phyloP scores from a whole-genome alignment of 257 asterid species.

The Primulina huaijiensis region DNA sequence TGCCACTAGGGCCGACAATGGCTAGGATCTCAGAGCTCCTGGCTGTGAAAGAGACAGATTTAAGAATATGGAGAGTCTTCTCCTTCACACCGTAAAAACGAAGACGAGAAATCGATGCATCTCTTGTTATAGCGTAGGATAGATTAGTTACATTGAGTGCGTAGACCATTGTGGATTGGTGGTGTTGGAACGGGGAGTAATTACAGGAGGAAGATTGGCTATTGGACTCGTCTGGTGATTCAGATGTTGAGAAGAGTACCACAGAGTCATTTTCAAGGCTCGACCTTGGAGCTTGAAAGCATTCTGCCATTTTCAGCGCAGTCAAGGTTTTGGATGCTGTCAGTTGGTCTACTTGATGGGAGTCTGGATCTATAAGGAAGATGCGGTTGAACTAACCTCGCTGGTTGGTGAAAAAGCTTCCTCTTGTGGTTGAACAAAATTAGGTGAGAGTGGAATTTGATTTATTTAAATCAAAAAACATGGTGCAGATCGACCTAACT shows the following conservation, averaged over 20 bases:
- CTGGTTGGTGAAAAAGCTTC: slow-evolving; percentile 26
- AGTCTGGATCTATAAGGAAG: slow-evolving; percentile 30
- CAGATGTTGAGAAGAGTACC: slow-evolving; percentile 61
- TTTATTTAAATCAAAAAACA: slow-evolving; percentile 2
- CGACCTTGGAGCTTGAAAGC: slow-evolving; percentile 43
- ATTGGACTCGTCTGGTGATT: slow-evolving; percentile 57
- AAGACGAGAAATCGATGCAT: slow-evolving; percentile 26
- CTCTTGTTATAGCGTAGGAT: slow-evolving; percentile 48
- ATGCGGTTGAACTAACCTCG: slow-evolving; percentile 54
- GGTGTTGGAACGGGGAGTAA: slow-evolving; percentile 45
- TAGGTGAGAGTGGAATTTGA: slow-evolving; percentile 40
- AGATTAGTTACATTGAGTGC: slow-evolving; percentile 51
- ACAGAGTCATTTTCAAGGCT: slow-evolving; percentile 59
- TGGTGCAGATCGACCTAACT: not conserved
- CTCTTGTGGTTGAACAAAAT: slow-evolving; percentile 28
- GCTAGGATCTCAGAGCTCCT: slow-evolving; percentile 68
- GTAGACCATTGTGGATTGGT: slow-evolving; percentile 35
- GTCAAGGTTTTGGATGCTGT: not conserved
- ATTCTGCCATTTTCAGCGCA: slow-evolving; percentile 40
- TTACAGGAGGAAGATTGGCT: slow-evolving; percentile 60
- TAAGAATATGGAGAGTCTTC: slow-evolving; percentile 46
- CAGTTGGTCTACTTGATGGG: slow-evolving; percentile 3
- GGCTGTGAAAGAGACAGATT: slow-evolving; percentile 65
- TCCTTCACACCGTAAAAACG: slow-evolving; percentile 22
- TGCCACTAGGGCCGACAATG: slow-evolving; percentile 83